phyloP scores from a whole-genome alignment of 2,329 filamentous ascomycete species.

The Neopestalotiopsis sp. region DNA sequence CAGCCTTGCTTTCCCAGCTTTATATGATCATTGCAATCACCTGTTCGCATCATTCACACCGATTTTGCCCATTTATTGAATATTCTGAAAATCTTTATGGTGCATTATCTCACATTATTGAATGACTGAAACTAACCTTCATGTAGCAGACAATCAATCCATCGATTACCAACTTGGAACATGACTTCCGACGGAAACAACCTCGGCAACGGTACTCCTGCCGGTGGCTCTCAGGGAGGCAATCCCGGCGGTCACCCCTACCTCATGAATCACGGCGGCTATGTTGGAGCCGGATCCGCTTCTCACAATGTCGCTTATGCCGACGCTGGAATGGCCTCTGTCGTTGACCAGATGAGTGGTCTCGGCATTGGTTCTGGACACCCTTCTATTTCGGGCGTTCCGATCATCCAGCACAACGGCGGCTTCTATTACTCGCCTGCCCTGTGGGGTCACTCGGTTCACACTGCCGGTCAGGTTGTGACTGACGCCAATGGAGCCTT shows the following conservation, averaged over 20 bases:
- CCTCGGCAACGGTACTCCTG: slow-evolving; percentile 25
- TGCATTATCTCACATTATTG: too few species aligned
- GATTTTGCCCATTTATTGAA: too few species aligned
- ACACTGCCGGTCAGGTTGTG: background rate
- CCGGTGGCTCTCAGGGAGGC: slow-evolving; percentile 30
- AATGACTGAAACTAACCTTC: background rate
- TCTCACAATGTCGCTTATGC: slow-evolving; percentile 20
- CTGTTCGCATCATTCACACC: too few species aligned
- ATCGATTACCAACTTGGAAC: slow-evolving; percentile 26
- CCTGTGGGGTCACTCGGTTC: background rate
- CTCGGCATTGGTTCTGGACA: slow-evolving; percentile 36
- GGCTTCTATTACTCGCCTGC: slow-evolving; percentile 2
- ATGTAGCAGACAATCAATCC: slow-evolving; percentile 30
- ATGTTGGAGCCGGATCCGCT: slow-evolving; percentile 29
- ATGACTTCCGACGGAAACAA: slow-evolving; percentile 32
- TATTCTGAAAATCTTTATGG: too few species aligned
- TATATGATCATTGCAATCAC: too few species aligned
- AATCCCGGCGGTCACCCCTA: slow-evolving; percentile 27
- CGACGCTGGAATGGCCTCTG: slow-evolving; percentile 25
- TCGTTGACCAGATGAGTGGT: slow-evolving; percentile 38
- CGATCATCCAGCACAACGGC: background rate
- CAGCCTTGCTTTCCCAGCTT: too few species aligned
- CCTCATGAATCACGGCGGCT: slow-evolving; percentile 27
- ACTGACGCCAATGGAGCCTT: background rate
- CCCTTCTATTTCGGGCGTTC: background rate